phyloP scores from a whole-genome alignment of 148 eudicot genomes.

The Rhododendron kiyosumense region DNA sequence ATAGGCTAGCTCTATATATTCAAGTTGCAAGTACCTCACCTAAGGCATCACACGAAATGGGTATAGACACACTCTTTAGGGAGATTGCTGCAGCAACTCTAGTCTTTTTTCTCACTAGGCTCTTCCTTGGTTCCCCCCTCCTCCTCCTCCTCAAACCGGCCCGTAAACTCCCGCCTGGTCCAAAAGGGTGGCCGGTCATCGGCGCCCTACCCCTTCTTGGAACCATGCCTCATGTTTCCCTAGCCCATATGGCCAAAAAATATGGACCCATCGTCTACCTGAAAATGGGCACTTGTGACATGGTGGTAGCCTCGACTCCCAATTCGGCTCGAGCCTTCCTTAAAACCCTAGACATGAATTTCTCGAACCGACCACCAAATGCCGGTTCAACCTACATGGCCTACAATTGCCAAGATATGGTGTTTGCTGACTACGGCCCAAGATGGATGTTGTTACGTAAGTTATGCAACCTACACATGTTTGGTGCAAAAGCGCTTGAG shows the following conservation, averaged over 20 bases:
- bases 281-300: conserved; percentile 16
- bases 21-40: too few relatives aligned
- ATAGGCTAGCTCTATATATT: too few relatives aligned
- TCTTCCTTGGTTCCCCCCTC: not conserved
- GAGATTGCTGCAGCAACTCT: not conserved
- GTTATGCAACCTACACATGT: conserved; percentile 22
- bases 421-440: conserved; percentile 24
- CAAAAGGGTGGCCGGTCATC: conserved; percentile 18
- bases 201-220: conserved; percentile 24
- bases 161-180: conserved; percentile 11
- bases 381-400: conserved; percentile 26
- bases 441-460: conserved; percentile 23
- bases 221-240: conserved; percentile 23
- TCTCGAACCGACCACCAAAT: conserved; percentile 23
- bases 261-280: conserved; percentile 32
- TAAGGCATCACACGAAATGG: conserved; percentile 1
- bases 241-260: conserved; percentile 25
- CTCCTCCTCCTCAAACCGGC: not conserved
- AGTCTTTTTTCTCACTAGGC: not conserved
- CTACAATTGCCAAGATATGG: conserved; percentile 23
- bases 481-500: conserved; percentile 23
- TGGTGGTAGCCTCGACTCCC: conserved; percentile 31
- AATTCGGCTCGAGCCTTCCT: conserved; percentile 21
- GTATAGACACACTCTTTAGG: conserved; percentile 3
- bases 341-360: conserved; percentile 20